Conservation (phyloP, 1,284 basidiomycete genomes). For the Sparassis latifolia region DNA sequence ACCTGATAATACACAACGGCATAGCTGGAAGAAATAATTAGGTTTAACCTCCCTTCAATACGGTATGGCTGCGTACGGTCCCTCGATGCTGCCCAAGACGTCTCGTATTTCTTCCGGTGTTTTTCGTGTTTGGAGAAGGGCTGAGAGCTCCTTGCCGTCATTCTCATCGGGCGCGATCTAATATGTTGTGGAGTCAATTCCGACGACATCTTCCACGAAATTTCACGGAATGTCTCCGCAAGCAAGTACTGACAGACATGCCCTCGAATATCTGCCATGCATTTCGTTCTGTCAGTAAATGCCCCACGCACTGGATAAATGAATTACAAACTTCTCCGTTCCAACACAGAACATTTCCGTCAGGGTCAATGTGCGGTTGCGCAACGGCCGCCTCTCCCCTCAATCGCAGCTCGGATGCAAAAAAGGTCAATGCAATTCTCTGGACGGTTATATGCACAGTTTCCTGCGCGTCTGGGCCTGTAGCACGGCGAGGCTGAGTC, state of each 20-base stretch:
- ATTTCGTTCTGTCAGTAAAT: too few relatives aligned
- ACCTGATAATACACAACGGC: slow-evolving; percentile 81
- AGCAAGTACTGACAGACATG: slow-evolving; percentile 40
- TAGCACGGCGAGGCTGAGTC: neutral
- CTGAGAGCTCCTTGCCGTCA: slow-evolving; percentile 70
- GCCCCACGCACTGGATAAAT: neutral
- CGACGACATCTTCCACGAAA: neutral
- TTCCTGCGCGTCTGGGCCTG: slow-evolving; percentile 60
- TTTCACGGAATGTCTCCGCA: neutral
- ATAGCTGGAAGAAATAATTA: slow-evolving; percentile 44
- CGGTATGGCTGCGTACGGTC: slow-evolving; percentile 61
- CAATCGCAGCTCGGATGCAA: slow-evolving; percentile 75
- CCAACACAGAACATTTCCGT: slow-evolving; percentile 74
- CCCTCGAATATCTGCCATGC: slow-evolving; percentile 68
- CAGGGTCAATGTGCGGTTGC: slow-evolving; percentile 61
- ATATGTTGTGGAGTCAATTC: neutral
- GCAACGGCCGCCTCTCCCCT: slow-evolving; percentile 56
- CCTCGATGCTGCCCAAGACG: slow-evolving; percentile 67
- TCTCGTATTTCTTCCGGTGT: slow-evolving; percentile 39
- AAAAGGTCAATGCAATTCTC: slow-evolving; percentile 42
- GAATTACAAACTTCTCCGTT: slow-evolving; percentile 73
- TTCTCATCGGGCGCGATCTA: slow-evolving; percentile 60
- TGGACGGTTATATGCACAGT: slow-evolving; percentile 10
- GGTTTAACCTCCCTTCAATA: too few relatives aligned
- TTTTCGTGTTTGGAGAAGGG: slow-evolving; percentile 34